A percentile compares a stretch with the other conserved stretches of the same genome.
phyloP scores from a whole-genome alignment of 768 basidiomycete genomes.

The Calocera cornea region DNA sequence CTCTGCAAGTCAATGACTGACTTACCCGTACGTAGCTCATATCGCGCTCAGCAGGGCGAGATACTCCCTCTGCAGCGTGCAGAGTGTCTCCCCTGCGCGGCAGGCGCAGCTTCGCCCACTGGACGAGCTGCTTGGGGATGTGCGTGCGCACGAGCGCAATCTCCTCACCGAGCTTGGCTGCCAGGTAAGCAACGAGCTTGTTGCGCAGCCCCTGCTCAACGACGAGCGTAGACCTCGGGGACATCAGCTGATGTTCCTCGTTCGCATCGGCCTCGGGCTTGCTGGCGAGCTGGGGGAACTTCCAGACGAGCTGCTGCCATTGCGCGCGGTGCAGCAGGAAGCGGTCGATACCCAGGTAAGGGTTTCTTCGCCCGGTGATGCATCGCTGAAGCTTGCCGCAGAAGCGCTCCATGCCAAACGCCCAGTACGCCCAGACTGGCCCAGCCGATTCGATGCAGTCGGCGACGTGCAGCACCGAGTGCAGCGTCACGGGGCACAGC shows the following conservation, averaged over 20 bases:
- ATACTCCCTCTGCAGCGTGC: not conserved
- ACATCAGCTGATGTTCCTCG: not conserved
- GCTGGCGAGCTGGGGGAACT: too few relatives aligned
- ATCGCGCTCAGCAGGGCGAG: not conserved
- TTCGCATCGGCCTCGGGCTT: not conserved
- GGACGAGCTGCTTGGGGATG: not conserved
- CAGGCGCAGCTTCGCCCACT: not conserved
- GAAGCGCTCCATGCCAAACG: slow-evolving; percentile 27
- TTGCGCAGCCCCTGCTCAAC: not conserved
- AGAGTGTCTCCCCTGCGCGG: not conserved
- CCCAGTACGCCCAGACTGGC: slow-evolving; percentile 27
- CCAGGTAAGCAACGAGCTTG: not conserved
- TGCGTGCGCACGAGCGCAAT: not conserved
- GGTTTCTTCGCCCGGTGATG: slow-evolving; percentile 18
- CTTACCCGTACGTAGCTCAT: not conserved
- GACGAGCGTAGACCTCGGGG: not conserved
- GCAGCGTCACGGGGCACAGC: slow-evolving; percentile 22
- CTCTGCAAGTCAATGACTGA: not conserved
- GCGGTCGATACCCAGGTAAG: slow-evolving; percentile 23
- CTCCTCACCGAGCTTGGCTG: not conserved
- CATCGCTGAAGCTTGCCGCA: slow-evolving; percentile 22
- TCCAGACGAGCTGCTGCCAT: not conserved
- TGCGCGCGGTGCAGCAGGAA: slow-evolving; percentile 20
- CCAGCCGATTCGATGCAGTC: slow-evolving; percentile 24
- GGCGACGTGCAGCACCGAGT: slow-evolving; percentile 26